These are phyloP conservation scores for Posidonia oceanica DNA, from an alignment of 116 monocot species.

Conservation along the genomic window DNA sequence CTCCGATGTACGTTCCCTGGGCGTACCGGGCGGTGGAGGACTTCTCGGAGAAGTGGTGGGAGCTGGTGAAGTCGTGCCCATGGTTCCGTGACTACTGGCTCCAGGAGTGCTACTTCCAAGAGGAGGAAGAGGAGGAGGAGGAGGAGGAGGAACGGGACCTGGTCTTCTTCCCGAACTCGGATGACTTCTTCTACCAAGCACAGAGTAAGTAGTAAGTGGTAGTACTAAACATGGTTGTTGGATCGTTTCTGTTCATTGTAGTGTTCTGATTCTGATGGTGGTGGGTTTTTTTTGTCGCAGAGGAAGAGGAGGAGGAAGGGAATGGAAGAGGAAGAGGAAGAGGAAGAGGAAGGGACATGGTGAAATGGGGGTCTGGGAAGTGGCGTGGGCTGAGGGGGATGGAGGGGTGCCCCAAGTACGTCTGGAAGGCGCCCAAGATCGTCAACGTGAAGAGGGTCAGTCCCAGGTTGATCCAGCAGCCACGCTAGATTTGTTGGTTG, in stretches of 20 bases:
- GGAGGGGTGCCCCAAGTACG: conserved; percentile 10
- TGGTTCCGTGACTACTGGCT: conserved; percentile 98
- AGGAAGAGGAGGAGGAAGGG: background rate
- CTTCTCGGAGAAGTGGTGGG: conserved; percentile 93
- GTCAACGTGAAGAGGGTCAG: conserved; percentile 34
- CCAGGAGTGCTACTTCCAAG: conserved; percentile 14
- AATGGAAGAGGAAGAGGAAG: conserved; percentile 11
- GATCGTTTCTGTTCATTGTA: background rate
- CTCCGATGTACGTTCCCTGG: conserved; percentile 75
- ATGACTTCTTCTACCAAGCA: conserved; percentile 5
- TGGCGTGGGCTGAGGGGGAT: conserved; percentile 17
- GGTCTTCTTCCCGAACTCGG: background rate
- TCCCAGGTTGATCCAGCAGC: conserved; percentile 49
- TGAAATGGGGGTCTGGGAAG: conserved; percentile 28
- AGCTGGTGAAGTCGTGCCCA: conserved; percentile 57
- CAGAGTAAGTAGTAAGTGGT: conserved; percentile 2
- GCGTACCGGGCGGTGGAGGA: conserved; percentile 80
- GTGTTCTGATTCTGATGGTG: conserved; percentile 1
- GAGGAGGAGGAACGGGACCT: conserved; percentile 2
- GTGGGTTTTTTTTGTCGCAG: background rate
- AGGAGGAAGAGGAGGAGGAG: conserved; percentile 6
- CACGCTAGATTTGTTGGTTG: conserved; percentile 13
- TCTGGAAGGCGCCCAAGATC: conserved; percentile 36
- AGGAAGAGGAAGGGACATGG: conserved; percentile 14
- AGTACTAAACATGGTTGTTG: no score